Conservation (phyloP, 116 monocot species). For the Thalassia testudinum region DNA sequence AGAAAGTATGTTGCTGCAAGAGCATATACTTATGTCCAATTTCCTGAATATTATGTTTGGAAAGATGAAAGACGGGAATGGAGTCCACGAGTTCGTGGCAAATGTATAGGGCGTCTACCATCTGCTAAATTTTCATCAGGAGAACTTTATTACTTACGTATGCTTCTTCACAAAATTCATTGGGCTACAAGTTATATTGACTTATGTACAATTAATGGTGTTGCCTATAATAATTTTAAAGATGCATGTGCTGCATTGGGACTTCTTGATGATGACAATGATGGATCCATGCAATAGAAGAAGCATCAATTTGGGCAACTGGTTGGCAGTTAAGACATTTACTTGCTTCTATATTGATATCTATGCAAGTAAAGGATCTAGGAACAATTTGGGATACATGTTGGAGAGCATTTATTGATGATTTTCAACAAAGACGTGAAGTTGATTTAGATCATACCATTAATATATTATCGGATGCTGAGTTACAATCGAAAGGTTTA, state of each 20-base stretch:
- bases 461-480: too few species aligned
- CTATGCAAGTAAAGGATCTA: too few species aligned
- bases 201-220: neutral
- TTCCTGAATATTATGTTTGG: neutral
- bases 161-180: neutral
- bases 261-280: neutral
- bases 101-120: neutral
- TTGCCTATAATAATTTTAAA: neutral
- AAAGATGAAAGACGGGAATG: neutral
- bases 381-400: too few species aligned
- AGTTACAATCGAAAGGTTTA: too few species aligned
- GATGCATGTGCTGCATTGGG: neutral
- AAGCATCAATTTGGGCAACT: too few species aligned
- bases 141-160: constrained; percentile 1
- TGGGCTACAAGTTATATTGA: neutral
- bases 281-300: neutral
- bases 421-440: too few species aligned
- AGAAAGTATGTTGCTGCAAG: neutral
- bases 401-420: too few species aligned
- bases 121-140: neutral
- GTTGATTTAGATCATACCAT: too few species aligned
- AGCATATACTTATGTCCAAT: neutral
- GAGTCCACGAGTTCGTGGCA: neutral
- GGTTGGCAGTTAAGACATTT: too few species aligned
- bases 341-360: too few species aligned